Evolutionary conservation across 2,329 filamentous ascomycete species (phyloP).

Genomic region (Botrytis aclada): DNA sequence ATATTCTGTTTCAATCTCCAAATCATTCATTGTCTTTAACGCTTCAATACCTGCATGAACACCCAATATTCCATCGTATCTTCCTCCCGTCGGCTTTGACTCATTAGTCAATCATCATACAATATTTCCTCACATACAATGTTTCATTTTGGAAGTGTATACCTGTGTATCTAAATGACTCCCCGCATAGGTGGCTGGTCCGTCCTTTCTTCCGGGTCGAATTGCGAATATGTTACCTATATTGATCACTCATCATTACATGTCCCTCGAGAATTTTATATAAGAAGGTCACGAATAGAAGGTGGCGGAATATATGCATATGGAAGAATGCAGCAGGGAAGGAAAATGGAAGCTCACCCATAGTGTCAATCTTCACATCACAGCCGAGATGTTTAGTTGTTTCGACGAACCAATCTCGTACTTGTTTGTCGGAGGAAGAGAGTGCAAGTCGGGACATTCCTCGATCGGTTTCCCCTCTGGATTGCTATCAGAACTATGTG

Average conservation of each 20-base stretch:
- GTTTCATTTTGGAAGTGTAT: background rate
- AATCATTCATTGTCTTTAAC: slow-evolving; percentile 64
- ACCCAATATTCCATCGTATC: slow-evolving; percentile 73
- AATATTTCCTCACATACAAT: background rate
- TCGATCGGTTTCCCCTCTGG: slow-evolving; percentile 56
- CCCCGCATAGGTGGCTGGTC: slow-evolving; percentile 65
- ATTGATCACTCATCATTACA: background rate
- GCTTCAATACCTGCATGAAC: slow-evolving; percentile 72
- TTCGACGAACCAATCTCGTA: slow-evolving; percentile 29
- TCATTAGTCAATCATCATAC: slow-evolving; percentile 42
- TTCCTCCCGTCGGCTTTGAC: slow-evolving; percentile 56
- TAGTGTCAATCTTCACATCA: slow-evolving; percentile 10
- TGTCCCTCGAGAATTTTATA: background rate
- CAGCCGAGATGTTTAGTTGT: background rate
- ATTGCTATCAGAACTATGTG: slow-evolving; percentile 16
- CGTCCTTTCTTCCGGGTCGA: slow-evolving; percentile 57
- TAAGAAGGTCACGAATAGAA: background rate
- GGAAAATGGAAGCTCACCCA: background rate
- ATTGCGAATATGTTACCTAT: slow-evolving; percentile 69
- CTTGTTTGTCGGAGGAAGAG: slow-evolving; percentile 67
- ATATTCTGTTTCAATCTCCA: slow-evolving; percentile 64
- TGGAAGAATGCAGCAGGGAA: background rate
- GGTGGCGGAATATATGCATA: too few relatives aligned
- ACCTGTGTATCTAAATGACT: slow-evolving; percentile 65
- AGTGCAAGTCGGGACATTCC: slow-evolving; percentile 75